Evolutionary conservation across 2,329 filamentous ascomycete genomes (phyloP).

Genomic region (Xylaria sp.): DNA sequence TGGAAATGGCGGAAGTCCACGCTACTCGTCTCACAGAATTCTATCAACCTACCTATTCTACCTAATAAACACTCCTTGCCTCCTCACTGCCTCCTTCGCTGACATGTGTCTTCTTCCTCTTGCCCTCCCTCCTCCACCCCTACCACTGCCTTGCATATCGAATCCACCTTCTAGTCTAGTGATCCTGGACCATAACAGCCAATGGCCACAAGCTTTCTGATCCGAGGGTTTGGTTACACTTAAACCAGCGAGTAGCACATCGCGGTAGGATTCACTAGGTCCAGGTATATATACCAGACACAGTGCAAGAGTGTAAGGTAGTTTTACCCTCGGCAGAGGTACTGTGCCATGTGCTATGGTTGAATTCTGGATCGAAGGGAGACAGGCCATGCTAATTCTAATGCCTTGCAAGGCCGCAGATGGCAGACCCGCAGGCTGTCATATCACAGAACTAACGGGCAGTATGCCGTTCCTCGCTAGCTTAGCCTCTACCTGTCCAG

Average conservation of each 20-base stretch:
- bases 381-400: background rate
- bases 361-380: background rate
- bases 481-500: conserved; percentile 29
- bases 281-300: conserved; percentile 33
- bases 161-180: conserved; percentile 40
- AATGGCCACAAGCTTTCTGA: conserved; percentile 37
- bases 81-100: conserved; percentile 15
- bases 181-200: conserved; percentile 25
- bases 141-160: conserved; percentile 42
- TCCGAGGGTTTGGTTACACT: conserved; percentile 42
- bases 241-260: conserved; percentile 38
- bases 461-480: conserved; percentile 31
- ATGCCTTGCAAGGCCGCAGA: conserved; percentile 11
- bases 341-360: background rate
- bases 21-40: conserved; percentile 22
- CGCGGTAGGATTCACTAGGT: conserved; percentile 32
- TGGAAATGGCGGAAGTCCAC: conserved; percentile 12
- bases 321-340: background rate
- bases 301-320: conserved; percentile 38
- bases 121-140: conserved; percentile 31
- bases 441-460: conserved; percentile 32
- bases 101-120: conserved; percentile 22
- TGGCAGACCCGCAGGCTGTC: conserved; percentile 33
- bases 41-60: conserved; percentile 25
- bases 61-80: conserved; percentile 38